Evolutionary conservation across 163 green algal species (phyloP), one percentile per base, ranked within the genome.

Genomic region (Scenedesmus sp.): DNA sequence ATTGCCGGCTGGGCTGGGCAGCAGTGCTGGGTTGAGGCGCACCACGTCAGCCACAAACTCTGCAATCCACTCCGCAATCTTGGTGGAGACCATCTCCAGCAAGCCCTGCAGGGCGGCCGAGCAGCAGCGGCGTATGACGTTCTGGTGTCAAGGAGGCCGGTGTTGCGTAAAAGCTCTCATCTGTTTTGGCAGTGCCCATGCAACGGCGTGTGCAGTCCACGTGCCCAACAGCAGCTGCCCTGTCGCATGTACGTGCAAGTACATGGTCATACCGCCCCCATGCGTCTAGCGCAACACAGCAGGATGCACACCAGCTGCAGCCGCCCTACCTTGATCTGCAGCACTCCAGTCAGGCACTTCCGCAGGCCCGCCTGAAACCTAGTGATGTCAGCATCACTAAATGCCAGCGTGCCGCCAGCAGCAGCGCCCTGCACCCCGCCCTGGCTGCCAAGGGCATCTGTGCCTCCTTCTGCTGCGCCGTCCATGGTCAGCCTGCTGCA

Each of bases 71-170:
- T 96, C 95, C 64, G 86, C 88, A 46, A 97, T 92, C 70, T 95
- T 93, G 46, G 95, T 93, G 87, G 96, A 96, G 94, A 98, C 96
- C 97, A 98, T 99, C 84, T 99, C 96, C 62, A 98, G 85, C 46
- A 98, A 92, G 10, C 97, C 97, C 95, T 97, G 95, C 8, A 95
- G 55, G 46, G 13, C 1, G 34, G 46, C 18, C 86, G 67, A 16
- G 81, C 73, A 62, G 57, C 56, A 87, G 74, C 6, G 15, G 6
- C 1, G 18, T 26, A 18, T 5, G 62, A 3, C 16, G 66, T 18
- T 76, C 4, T 9, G 66, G 34, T 46, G 34, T 46, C 34, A 46
- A 46, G 34, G 34, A 46, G 34, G 34, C 34, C 34, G 34, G 34
- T 46, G 34, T 46, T 46, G 34, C 34, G 34, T 46, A 46, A 46